Percentiles rank a stretch among this genome's conserved stretches.
phyloP scores from a whole-genome alignment of 768 basidiomycete species.

The Termitomyces sp. region DNA sequence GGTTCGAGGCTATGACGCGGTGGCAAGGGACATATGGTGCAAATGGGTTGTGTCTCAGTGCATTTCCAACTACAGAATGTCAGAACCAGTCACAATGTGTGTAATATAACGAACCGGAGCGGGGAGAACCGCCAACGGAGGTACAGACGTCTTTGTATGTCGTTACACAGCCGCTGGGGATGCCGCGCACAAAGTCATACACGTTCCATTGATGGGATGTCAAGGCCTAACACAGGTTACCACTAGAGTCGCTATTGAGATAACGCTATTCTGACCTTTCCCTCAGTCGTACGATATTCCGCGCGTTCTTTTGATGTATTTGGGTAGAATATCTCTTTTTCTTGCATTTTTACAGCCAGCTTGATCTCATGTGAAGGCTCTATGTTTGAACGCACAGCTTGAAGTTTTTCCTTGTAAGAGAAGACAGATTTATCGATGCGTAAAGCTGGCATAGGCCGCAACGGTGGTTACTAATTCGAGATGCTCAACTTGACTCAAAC shows the following conservation, averaged over 20 bases:
- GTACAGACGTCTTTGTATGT: conserved; percentile 51
- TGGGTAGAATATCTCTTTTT: conserved; percentile 17
- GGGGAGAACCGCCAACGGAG: conserved; percentile 54
- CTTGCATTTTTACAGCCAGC: background rate
- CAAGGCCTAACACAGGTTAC: conserved; percentile 28
- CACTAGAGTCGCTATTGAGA: background rate
- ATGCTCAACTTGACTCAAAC: too few relatives aligned
- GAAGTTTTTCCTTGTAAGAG: conserved; percentile 6
- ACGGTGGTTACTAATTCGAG: too few relatives aligned
- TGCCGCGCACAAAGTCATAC: conserved; percentile 45
- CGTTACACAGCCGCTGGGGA: conserved; percentile 46
- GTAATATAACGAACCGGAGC: conserved; percentile 44
- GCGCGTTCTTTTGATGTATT: conserved; percentile 19
- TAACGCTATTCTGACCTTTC: conserved; percentile 23
- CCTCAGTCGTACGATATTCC: conserved; percentile 24
- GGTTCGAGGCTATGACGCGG: conserved; percentile 56
- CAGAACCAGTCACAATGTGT: background rate
- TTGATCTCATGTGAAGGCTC: background rate
- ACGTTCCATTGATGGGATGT: conserved; percentile 55
- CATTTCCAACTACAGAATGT: conserved; percentile 45
- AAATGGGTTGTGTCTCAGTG: conserved; percentile 61
- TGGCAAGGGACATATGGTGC: conserved; percentile 66
- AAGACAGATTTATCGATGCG: conserved; percentile 11
- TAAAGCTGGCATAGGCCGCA: conserved; percentile 13
- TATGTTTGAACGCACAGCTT: background rate